Percentiles rank a stretch among this genome's conserved stretches.
These are phyloP conservation scores for Candida ipomoeae DNA, from an alignment of 805 yeast species.

Conservation along the genomic window DNA sequence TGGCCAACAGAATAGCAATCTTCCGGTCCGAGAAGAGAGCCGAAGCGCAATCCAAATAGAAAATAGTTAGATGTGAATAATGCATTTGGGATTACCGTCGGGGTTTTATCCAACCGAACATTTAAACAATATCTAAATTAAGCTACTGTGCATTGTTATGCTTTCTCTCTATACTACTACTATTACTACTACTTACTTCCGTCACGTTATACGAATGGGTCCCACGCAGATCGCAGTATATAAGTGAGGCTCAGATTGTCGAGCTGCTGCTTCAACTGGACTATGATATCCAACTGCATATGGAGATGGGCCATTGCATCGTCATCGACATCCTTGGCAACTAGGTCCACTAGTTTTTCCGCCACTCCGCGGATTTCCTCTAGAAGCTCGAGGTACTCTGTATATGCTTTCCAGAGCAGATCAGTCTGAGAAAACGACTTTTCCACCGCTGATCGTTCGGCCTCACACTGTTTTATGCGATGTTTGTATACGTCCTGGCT, in stretches of 20 bases:
- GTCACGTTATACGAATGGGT: background rate
- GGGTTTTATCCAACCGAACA: background rate
- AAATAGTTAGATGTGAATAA: background rate
- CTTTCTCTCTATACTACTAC: background rate
- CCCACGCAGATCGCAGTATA: background rate
- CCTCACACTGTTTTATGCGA: slow-evolving; percentile 3
- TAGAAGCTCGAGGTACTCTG: slow-evolving; percentile 8
- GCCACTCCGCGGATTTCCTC: slow-evolving; percentile 5
- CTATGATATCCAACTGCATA: slow-evolving; percentile 13
- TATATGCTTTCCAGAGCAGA: slow-evolving; percentile 12
- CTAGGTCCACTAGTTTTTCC: slow-evolving; percentile 1
- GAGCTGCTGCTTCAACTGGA: slow-evolving; percentile 6
- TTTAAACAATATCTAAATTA: background rate
- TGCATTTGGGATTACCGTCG: background rate
- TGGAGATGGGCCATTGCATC: slow-evolving; percentile 10
- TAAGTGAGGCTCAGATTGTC: background rate
- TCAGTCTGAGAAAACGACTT: slow-evolving; percentile 1
- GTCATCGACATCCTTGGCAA: slow-evolving; percentile 6
- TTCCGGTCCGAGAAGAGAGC: background rate
- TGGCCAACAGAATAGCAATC: background rate
- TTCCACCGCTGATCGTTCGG: background rate
- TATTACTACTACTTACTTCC: background rate
- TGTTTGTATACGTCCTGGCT: slow-evolving; percentile 18
- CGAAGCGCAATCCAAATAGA: background rate
- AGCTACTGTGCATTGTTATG: background rate